These are phyloP conservation scores for Colletotrichum lindemuthianum DNA, from an alignment of 2,329 filamentous ascomycete genomes.

Conservation along the genomic window DNA sequence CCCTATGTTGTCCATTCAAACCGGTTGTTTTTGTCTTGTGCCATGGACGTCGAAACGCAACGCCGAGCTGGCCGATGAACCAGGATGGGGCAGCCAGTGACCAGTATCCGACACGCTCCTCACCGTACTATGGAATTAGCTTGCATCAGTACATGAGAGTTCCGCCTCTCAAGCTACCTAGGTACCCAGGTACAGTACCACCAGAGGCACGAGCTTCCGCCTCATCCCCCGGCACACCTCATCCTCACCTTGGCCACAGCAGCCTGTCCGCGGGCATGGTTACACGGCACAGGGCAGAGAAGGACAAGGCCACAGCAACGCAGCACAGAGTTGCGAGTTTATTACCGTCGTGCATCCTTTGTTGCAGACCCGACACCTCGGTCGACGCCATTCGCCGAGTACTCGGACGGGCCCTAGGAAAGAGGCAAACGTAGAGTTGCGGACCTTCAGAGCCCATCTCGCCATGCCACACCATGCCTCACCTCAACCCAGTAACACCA, in stretches of 20 bases:
- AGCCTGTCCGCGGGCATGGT: conserved; percentile 9
- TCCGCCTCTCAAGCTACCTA: too few species aligned
- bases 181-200: too few species aligned
- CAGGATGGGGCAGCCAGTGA: too few species aligned
- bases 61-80: background rate
- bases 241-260: background rate
- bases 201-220: background rate
- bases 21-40: too few species aligned
- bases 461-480: background rate
- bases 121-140: too few species aligned
- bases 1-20: too few species aligned
- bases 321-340: conserved; percentile 9
- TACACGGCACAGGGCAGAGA: conserved; percentile 16
- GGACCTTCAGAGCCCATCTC: too few species aligned
- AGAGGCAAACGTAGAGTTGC: conserved; percentile 26
- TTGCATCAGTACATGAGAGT: too few species aligned
- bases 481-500: background rate
- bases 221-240: background rate
- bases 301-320: conserved; percentile 15
- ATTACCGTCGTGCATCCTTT: conserved; percentile 20
- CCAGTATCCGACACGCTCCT: background rate
- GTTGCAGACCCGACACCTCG: background rate
- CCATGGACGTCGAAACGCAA: background rate
- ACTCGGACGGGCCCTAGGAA: conserved; percentile 9
- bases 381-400: conserved; percentile 2